Conservation (phyloP, 1,284 basidiomycete genomes). For the Ustilago lituana region DNA sequence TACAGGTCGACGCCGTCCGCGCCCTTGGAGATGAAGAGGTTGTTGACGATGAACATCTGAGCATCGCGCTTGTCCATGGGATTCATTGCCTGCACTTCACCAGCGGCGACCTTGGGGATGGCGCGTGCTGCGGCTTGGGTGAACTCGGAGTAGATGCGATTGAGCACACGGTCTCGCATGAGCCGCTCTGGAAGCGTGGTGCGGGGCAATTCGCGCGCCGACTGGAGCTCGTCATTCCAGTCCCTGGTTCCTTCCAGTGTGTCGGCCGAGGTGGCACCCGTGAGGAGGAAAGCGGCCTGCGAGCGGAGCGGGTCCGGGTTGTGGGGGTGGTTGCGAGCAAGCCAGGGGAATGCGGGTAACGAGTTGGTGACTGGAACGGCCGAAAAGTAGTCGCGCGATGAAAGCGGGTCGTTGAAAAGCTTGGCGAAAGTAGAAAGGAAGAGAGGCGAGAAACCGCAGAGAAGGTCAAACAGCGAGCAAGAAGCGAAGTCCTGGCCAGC, state of each 20-base stretch:
- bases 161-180: slow-evolving; percentile 71
- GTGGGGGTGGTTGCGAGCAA: slow-evolving; percentile 68
- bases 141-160: slow-evolving; percentile 72
- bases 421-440: slow-evolving; percentile 65
- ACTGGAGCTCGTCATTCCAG: slow-evolving; percentile 74
- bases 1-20: slow-evolving; percentile 72
- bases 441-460: slow-evolving; percentile 69
- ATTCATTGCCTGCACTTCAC: slow-evolving; percentile 72
- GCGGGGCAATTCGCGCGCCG: slow-evolving; percentile 71
- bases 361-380: slow-evolving; percentile 71
- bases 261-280: slow-evolving; percentile 70
- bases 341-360: slow-evolving; percentile 71
- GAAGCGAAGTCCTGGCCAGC: slow-evolving; percentile 59
- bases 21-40: slow-evolving; percentile 73
- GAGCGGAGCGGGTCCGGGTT: slow-evolving; percentile 71
- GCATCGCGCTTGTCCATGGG: slow-evolving; percentile 71
- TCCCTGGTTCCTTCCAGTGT: slow-evolving; percentile 72
- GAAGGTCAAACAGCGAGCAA: slow-evolving; percentile 71
- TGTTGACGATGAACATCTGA: slow-evolving; percentile 73
- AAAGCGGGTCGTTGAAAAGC: slow-evolving; percentile 65
- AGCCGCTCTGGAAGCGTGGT: slow-evolving; percentile 71
- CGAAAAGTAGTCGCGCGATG: slow-evolving; percentile 66
- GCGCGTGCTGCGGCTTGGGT: slow-evolving; percentile 71
- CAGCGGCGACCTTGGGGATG: slow-evolving; percentile 71
- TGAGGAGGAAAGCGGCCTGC: slow-evolving; percentile 72